These are phyloP conservation scores for Leccinum truebloodii DNA, from an alignment of 768 basidiomycete species.

Conservation along the genomic window DNA sequence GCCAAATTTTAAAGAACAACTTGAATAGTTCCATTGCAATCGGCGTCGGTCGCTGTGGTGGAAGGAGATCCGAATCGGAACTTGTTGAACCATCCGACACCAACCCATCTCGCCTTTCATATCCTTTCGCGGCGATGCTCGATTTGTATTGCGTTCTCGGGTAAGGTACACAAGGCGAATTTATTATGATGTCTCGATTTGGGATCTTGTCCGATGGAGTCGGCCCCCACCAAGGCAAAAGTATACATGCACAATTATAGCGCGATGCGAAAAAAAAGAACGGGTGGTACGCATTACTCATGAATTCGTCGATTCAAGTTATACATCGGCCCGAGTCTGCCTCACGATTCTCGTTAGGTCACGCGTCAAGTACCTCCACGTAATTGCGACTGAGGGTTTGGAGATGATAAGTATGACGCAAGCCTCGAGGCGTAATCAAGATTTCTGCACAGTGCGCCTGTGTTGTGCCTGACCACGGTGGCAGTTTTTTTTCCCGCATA, in stretches of 20 bases:
- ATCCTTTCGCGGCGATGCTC: not conserved
- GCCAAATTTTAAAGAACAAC: no score
- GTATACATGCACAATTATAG: not conserved
- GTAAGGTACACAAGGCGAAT: not conserved
- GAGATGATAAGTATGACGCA: not conserved
- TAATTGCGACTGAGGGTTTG: not conserved
- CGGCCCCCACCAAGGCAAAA: not conserved
- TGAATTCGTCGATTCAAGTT: not conserved
- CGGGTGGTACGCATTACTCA: not conserved
- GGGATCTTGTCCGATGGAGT: not conserved
- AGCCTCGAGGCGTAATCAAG: not conserved
- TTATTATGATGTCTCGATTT: not conserved
- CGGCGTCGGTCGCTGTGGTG: no score
- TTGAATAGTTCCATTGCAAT: no score
- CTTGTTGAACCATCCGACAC: not conserved
- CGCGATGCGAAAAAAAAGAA: not conserved
- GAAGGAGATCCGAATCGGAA: not conserved
- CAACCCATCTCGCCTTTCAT: not conserved
- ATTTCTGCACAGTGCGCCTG: not conserved
- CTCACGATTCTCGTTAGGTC: slow-evolving; percentile 1
- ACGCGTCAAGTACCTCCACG: not conserved
- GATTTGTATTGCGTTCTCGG: not conserved
- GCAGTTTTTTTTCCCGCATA: slow-evolving; percentile 1
- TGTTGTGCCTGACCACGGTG: slow-evolving; percentile 5
- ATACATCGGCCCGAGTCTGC: not conserved